Evolutionary conservation across 2,329 filamentous ascomycete species (phyloP).

Genomic region (Diaporthe sp.): DNA sequence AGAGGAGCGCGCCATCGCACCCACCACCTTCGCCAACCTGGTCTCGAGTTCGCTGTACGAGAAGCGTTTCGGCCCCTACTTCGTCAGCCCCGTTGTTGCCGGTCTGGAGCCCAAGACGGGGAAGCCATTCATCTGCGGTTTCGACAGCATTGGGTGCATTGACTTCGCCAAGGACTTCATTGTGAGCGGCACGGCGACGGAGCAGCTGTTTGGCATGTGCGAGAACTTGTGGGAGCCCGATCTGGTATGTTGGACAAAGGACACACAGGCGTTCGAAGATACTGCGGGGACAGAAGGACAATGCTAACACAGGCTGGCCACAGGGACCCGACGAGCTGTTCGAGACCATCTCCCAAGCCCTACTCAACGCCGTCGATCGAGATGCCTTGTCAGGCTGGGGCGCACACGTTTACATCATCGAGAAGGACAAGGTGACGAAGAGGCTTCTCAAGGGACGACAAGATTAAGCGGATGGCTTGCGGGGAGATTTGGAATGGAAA

Average conservation of each 20-base stretch:
- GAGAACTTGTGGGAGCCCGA: constrained; percentile 98
- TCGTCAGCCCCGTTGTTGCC: constrained; percentile 93
- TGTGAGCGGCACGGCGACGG: constrained; percentile 93
- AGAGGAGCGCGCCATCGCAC: constrained; percentile 96
- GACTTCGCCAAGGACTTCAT: constrained; percentile 99
- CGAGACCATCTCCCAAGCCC: constrained; percentile 96
- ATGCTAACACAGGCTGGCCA: not conserved
- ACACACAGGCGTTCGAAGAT: not conserved
- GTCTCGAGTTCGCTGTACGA: constrained; percentile 94
- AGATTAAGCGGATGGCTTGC: constrained; percentile 70
- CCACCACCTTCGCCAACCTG: constrained; percentile 95
- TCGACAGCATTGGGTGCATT: constrained; percentile 99
- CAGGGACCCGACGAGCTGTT: constrained; percentile 94
- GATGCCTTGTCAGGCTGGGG: constrained; percentile 98
- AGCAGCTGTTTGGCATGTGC: constrained; percentile 99
- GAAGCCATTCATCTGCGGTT: constrained; percentile 98
- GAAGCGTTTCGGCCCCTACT: constrained; percentile 95
- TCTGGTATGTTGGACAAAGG: constrained; percentile 72
- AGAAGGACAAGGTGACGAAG: constrained; percentile 99
- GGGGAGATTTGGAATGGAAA: constrained; percentile 1
- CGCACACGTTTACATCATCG: constrained; percentile 98
- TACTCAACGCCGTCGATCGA: constrained; percentile 95
- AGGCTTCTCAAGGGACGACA: constrained; percentile 97
- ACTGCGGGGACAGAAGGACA: no score
- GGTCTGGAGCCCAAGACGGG: constrained; percentile 95